Evolutionary conservation across 2,329 filamentous ascomycete genomes (phyloP), one percentile per base, ranked within the genome.

Genomic region (Chrysoporthe austroafricana): DNA sequence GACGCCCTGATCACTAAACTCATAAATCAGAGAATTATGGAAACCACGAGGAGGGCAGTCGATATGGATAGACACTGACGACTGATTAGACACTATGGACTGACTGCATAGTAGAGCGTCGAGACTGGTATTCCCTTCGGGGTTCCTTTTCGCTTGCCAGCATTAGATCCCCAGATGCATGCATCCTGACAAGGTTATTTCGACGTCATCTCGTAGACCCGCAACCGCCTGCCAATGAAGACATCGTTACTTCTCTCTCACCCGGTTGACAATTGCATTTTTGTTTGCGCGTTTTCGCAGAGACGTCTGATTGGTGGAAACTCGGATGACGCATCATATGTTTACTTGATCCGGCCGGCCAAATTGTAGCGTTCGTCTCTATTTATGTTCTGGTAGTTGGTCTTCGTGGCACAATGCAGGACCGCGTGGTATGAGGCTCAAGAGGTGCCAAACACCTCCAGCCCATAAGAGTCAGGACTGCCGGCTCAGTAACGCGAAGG

Each of bases 271-370:
- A 21, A 34, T 36, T 18, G 7, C 18, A 4, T 16, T 21, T 58
- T 58, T 4, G n/a, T 9, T 2, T 39, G 18, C 32, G 16, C 21
- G 4, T 34, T 18, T 18, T 14, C 14, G 43, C 39, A 11, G 2
- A 48, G 39, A n/a, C 9, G 8, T 32, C 42, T 48, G 59, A 61
- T 61, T 61, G 59, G 59, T 61, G 59, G 59, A 61, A 61, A 61
- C 36, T 42, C 8, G 21, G 14, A 43, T 32, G 18, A 9, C 57
- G 57, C 36, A 60, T 21, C 36, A 60, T 44, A 16, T 26, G 11
- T 21, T 60, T 3, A 42, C 36, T 60, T 18, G 39, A 60, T 0
- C 7, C 6, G 11, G 4, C 13, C 3, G 21, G 26, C 26, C 32
- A 48, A n/a, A 39, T 9, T 39, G 9, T 9, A 39, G 36, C 36